phyloP scores from a whole-genome alignment of 345 rosid species.

The Eucalyptus viminalis region DNA sequence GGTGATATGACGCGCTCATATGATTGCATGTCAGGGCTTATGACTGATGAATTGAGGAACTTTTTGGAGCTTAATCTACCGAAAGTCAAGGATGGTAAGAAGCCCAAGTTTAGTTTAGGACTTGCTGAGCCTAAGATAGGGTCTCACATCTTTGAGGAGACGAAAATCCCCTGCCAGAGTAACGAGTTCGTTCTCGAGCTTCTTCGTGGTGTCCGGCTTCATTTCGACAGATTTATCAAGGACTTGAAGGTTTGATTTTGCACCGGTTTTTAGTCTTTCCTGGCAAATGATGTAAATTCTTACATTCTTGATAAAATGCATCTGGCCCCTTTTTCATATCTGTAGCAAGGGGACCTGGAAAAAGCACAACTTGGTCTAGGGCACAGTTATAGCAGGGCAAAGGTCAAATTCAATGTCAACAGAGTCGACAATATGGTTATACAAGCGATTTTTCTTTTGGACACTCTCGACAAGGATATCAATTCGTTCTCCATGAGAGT shows the following conservation, averaged over 20 bases:
- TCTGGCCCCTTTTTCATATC: background rate
- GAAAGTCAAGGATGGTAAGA: conserved; percentile 76
- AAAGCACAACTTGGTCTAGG: conserved; percentile 94
- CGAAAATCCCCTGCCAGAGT: conserved; percentile 79
- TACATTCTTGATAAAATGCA: background rate
- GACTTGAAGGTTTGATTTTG: conserved; percentile 58
- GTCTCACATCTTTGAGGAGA: conserved; percentile 63
- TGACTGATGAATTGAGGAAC: conserved; percentile 82
- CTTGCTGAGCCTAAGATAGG: conserved; percentile 85
- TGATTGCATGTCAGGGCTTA: conserved; percentile 8
- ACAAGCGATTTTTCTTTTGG: conserved; percentile 85
- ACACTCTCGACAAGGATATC: conserved; percentile 83
- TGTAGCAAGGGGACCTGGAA: conserved; percentile 80
- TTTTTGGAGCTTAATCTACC: conserved; percentile 87
- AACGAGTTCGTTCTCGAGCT: conserved; percentile 82
- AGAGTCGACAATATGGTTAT: conserved; percentile 92
- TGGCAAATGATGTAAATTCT: background rate
- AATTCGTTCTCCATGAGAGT: conserved; percentile 89
- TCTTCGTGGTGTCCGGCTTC: conserved; percentile 78
- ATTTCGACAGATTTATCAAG: conserved; percentile 76
- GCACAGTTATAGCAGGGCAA: conserved; percentile 94
- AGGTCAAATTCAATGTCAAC: conserved; percentile 94
- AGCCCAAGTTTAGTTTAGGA: conserved; percentile 68
- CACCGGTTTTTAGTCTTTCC: background rate
- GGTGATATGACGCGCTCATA: background rate